phyloP scores from a whole-genome alignment of 805 yeast species.

The Ogataea pini region DNA sequence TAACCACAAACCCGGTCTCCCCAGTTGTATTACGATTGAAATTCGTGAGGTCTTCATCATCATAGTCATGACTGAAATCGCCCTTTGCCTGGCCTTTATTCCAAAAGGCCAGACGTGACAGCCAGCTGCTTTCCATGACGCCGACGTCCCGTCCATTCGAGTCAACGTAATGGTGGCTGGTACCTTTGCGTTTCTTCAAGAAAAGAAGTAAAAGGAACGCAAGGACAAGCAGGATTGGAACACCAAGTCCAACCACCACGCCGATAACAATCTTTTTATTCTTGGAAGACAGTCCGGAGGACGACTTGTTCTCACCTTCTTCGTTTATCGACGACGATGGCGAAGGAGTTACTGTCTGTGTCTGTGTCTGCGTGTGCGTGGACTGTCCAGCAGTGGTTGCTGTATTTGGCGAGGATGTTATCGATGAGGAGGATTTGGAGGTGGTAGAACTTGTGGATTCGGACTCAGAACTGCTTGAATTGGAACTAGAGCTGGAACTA shows the following conservation, averaged over 20 bases:
- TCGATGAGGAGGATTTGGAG: neutral
- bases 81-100: conserved; percentile 21
- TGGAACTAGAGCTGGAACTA: neutral
- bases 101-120: conserved; percentile 31
- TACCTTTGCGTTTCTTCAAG: conserved; percentile 22
- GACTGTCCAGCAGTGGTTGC: conserved; percentile 1
- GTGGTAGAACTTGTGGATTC: neutral
- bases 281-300: conserved; percentile 48
- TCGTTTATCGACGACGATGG: conserved; percentile 29
- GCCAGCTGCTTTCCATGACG: conserved; percentile 28
- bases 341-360: conserved; percentile 25
- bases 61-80: conserved; percentile 30
- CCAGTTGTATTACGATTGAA: conserved; percentile 18
- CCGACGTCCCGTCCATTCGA: conserved; percentile 37
- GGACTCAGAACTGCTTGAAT: neutral
- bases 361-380: conserved; percentile 6
- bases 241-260: conserved; percentile 71
- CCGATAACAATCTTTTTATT: conserved; percentile 61
- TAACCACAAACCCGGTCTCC: conserved; percentile 34
- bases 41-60: conserved; percentile 18
- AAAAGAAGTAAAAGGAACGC: conserved; percentile 16
- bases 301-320: conserved; percentile 6
- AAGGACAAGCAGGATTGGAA: conserved; percentile 49
- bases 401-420: conserved; percentile 4
- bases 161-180: conserved; percentile 34